Base-by-base conservation (phyloP, 2,329 filamentous ascomycete genomes). In the Fusarium sp. region DNA sequence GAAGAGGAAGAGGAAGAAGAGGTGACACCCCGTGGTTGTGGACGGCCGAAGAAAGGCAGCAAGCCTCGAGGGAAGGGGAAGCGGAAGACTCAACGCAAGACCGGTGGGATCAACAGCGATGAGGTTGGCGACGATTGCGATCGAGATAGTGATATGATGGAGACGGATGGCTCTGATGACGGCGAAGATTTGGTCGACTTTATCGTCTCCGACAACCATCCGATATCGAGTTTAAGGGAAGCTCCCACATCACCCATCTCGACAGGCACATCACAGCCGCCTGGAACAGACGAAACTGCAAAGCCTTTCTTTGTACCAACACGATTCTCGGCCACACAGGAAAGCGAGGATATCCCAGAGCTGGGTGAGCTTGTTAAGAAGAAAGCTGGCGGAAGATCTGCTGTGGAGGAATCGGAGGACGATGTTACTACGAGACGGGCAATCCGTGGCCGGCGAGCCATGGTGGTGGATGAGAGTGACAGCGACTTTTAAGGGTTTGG, bases 121-220 rank as follows among this genome's bases (percentile, higher is more conserved):
- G 87, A 88, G 57, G 57, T 84, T 23, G 88, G 87, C 18, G 88
- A 89, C 68, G 87, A 89, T 68, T 88, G 87, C 73, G 85, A 84
- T 64, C 82, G 86, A 25, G 86, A 86, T 16, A 88, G 86, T 72
- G 87, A 88, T 71, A 72, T 85, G 66, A 79, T 85, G 67, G 84
- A 86, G 59, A 84, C 82, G 20, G 84, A 86, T 71, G 87, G 84
- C 16, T 88, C 85, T 0, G 87, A 89, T 67, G 82, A 84, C 67
- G 87, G 86, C 14, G 83, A 81, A 52, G 88, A 90, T 72, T 79
- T 90, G 16, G 66, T 89, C 75, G 84, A 90, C 83, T 88, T 94
- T 82, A 79, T 94, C 77, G 85, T 92, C 78, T 80, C 84, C 73
- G 81, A 91, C 81, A 81, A 91, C 68, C 78, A 80, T 39, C 70